phyloP scores from a whole-genome alignment of 306 rosid species.

The Quercus engelmannii region DNA sequence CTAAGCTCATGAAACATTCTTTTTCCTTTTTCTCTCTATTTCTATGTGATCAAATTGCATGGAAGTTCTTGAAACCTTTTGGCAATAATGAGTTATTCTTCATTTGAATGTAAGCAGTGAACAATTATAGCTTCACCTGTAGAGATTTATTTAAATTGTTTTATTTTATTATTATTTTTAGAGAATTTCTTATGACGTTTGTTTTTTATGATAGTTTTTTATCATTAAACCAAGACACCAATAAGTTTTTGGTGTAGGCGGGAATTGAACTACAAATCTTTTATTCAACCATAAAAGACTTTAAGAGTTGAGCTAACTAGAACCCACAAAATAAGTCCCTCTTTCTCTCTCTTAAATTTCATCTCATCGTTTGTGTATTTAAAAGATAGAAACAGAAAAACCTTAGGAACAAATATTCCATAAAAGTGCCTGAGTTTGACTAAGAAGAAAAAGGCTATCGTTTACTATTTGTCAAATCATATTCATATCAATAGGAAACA shows the following conservation, averaged over 20 bases:
- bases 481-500: slow-evolving; percentile 21
- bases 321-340: too few relatives aligned
- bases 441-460: neutral
- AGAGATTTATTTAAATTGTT: slow-evolving; percentile 4
- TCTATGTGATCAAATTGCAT: neutral
- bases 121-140: slow-evolving; percentile 3
- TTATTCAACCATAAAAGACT: too few relatives aligned
- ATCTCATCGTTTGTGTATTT: neutral
- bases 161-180: neutral
- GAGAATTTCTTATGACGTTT: fast-evolving
- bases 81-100: neutral
- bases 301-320: too few relatives aligned
- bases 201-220: fast-evolving
- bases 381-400: neutral
- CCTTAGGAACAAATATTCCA: neutral
- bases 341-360: neutral
- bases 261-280: fast-evolving
- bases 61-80: neutral
- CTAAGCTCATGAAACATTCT: neutral
- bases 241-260: too few relatives aligned
- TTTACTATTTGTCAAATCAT: neutral
- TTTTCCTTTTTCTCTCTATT: neutral
- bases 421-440: neutral
- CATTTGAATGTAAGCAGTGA: slow-evolving; percentile 9
- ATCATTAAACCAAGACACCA: fast-evolving